These are phyloP conservation scores for Neodidymelliopsis sp. DNA, from an alignment of 2,329 filamentous ascomycete species.

Conservation along the genomic window DNA sequence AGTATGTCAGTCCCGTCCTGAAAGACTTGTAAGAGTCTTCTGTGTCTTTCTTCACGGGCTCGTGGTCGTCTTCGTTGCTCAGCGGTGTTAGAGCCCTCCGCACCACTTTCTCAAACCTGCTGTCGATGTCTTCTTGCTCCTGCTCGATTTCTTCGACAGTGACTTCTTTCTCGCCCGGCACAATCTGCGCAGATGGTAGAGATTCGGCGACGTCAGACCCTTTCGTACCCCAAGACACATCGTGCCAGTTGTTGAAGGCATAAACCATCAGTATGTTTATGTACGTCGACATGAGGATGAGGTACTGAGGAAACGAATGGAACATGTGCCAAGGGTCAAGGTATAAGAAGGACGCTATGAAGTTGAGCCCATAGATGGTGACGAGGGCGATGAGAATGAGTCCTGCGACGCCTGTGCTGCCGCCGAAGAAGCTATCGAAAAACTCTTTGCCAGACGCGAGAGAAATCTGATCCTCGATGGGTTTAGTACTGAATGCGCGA, in stretches of 20 bases:
- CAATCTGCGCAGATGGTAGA: slow-evolving; percentile 84
- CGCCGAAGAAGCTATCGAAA: slow-evolving; percentile 74
- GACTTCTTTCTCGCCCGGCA: slow-evolving; percentile 69
- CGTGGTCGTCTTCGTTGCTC: not conserved
- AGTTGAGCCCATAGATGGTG: slow-evolving; percentile 94
- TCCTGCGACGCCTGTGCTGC: slow-evolving; percentile 73
- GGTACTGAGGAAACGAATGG: slow-evolving; percentile 92
- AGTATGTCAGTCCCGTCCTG: slow-evolving; percentile 18
- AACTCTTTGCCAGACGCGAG: slow-evolving; percentile 71
- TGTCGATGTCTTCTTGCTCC: slow-evolving; percentile 95
- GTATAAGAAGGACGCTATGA: slow-evolving; percentile 91
- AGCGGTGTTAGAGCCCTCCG: slow-evolving; percentile 72
- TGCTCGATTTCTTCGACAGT: slow-evolving; percentile 89
- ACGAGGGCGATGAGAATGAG: slow-evolving; percentile 90
- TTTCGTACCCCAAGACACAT: slow-evolving; percentile 99
- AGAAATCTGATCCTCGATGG: slow-evolving; percentile 65
- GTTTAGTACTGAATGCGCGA: slow-evolving; percentile 70
- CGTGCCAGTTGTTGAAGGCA: slow-evolving; percentile 99
- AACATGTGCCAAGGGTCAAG: slow-evolving; percentile 99
- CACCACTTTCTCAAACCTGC: slow-evolving; percentile 90
- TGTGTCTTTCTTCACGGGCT: not conserved
- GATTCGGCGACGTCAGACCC: slow-evolving; percentile 91
- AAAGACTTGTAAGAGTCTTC: slow-evolving; percentile 14
- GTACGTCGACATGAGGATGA: slow-evolving; percentile 91
- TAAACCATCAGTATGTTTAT: slow-evolving; percentile 99